Evolutionary conservation across 768 basidiomycete species (phyloP), one percentile per base, ranked within the genome.

Genomic region (Strobilomyces confusus): DNA sequence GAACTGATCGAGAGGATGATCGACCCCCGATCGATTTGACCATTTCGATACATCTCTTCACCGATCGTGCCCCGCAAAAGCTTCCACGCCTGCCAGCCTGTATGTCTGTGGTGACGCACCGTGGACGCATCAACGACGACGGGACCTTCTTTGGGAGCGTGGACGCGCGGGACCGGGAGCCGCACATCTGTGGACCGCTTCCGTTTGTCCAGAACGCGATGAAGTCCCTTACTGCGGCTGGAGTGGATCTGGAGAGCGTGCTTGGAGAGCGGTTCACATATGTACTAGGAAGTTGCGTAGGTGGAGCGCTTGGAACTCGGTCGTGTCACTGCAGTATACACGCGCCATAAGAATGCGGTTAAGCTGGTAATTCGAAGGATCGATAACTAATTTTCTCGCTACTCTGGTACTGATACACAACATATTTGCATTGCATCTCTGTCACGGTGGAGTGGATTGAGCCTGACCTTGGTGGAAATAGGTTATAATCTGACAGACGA

Each of bases 211-310:
- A n/a, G 8, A 65, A 57, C 30, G 52, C 52, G 9, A 66, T 60
- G 60, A 53, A 52, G 41, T 65, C 63, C 4, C 65, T 66, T 19
- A 36, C 11, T 5, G 56, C 58, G 1, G 58, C 65, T 4, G 60
- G 64, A 14, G 65, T 65, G 7, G 54, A 65, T 30, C 53, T 60
- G 15, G 63, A 65, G 54, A 49, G 26, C 17, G 64, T 67, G 4
- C 34, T 54, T 11, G 59, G 64, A 43, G 64, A 63, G 51, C 46
- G 64, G 17, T 63, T 67, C 44, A 64, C 65, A 13, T 69, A n/a
- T n/a, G n/a, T n/a, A 59, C 23, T 67, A 62, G 47, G 40, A 29
- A 36, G n/a, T n/a, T 13, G 20, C 11, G 14, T 46, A 32, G 36
- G 25, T 23, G 23, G 23, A 47, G 33, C 17, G 3, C 4, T 26